Evolutionary conservation across 2,329 filamentous ascomycete species (phyloP).

Genomic region (Paramyrothecium roridum): DNA sequence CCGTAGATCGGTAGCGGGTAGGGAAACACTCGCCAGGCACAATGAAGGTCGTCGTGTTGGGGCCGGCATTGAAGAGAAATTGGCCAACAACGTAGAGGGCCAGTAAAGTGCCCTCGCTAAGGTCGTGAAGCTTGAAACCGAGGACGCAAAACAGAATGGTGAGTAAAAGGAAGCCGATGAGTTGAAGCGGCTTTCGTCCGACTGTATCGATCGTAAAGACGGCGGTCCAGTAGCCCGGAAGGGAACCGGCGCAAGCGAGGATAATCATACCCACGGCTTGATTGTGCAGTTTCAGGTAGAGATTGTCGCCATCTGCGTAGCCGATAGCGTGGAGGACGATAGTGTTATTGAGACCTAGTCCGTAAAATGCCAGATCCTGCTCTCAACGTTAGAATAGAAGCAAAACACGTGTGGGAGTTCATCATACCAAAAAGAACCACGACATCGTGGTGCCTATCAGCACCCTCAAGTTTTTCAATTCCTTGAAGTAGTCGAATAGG

Average conservation of each 20-base stretch:
- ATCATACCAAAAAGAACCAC: conserved; percentile 72
- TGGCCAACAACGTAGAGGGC: conserved; percentile 62
- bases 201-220: conserved; percentile 71
- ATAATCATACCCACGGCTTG: conserved; percentile 76
- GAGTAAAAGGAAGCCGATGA: conserved; percentile 58
- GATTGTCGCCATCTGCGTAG: conserved; percentile 58
- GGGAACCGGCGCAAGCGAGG: conserved; percentile 70
- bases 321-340: conserved; percentile 71
- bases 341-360: conserved; percentile 71
- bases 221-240: conserved; percentile 79
- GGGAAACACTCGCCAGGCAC: conserved; percentile 64
- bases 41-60: conserved; percentile 65
- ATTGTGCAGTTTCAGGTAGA: conserved; percentile 69
- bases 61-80: conserved; percentile 65
- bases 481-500: conserved; percentile 62
- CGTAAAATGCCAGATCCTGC: conserved; percentile 65
- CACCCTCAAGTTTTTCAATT: conserved; percentile 68
- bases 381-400: conserved; percentile 5
- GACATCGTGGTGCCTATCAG: conserved; percentile 74
- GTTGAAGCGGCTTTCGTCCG: conserved; percentile 74
- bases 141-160: conserved; percentile 61
- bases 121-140: conserved; percentile 54
- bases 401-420: background rate
- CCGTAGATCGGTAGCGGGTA: conserved; percentile 59
- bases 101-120: conserved; percentile 48